Evolutionary conservation across 148 eudicot species (phyloP).

Genomic region (Oxyria digyna): DNA sequence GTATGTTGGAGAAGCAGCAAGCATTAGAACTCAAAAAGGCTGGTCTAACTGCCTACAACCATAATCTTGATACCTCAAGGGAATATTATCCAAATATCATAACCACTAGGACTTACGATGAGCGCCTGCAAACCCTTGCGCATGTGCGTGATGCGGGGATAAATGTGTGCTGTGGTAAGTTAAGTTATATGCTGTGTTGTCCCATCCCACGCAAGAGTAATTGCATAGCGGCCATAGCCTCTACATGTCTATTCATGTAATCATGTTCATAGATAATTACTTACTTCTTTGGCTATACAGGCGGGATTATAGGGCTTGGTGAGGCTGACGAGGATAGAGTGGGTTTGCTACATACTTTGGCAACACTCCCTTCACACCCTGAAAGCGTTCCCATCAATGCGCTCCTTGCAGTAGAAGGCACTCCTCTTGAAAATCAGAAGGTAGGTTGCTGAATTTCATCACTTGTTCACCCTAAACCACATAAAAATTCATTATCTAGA

Average conservation of each 20-base stretch:
- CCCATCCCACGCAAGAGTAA: no score
- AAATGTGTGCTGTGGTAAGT: slow-evolving; percentile 88
- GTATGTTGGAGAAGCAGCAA: slow-evolving; percentile 98
- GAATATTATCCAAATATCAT: slow-evolving; percentile 89
- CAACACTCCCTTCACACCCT: slow-evolving; percentile 91
- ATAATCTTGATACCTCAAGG: slow-evolving; percentile 97
- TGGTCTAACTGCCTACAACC: slow-evolving; percentile 95
- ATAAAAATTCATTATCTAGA: no score
- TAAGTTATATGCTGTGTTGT: not conserved
- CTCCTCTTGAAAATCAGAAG: slow-evolving; percentile 96
- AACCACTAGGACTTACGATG: slow-evolving; percentile 91
- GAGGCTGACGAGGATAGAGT: slow-evolving; percentile 95
- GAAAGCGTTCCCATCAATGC: slow-evolving; percentile 99
- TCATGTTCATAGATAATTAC: slow-evolving; percentile 2
- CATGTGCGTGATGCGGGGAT: slow-evolving; percentile 96
- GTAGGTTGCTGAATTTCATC: slow-evolving; percentile 19
- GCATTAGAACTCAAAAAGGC: slow-evolving; percentile 85
- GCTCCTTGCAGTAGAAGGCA: slow-evolving; percentile 89
- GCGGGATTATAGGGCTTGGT: slow-evolving; percentile 98
- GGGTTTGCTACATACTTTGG: slow-evolving; percentile 86
- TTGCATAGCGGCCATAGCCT: not conserved
- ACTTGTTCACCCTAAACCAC: no score
- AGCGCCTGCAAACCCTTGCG: slow-evolving; percentile 77
- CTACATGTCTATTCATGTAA: not conserved
- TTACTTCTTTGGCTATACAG: slow-evolving; percentile 25